Percentiles rank a stretch among this genome's conserved stretches.
Evolutionary conservation across 352 stramenopile genomes (phyloP).

Genomic region (Globisporangium alternatum): DNA sequence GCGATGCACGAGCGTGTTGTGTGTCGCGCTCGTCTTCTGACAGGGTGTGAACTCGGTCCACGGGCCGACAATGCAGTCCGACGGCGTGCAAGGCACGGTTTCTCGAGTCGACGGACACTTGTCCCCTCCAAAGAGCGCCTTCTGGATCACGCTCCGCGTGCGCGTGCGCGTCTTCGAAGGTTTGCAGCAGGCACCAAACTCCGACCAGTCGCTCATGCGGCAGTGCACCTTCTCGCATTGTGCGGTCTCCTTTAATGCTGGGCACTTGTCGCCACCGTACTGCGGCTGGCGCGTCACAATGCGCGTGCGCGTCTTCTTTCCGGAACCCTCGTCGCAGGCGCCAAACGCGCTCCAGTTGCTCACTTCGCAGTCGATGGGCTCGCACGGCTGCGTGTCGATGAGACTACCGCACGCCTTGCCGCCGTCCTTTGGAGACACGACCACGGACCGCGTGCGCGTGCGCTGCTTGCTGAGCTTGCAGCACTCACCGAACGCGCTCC

Average conservation of each 20-base stretch:
- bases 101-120: conserved; percentile 37
- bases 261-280: conserved; percentile 43
- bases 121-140: conserved; percentile 30
- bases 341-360: conserved; percentile 49
- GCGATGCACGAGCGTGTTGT: conserved; percentile 21
- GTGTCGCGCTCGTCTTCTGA: conserved; percentile 10
- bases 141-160: conserved; percentile 31
- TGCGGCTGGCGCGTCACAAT: conserved; percentile 22
- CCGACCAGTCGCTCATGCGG: conserved; percentile 35
- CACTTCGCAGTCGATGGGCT: conserved; percentile 42
- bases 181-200: conserved; percentile 36
- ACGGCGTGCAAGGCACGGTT: conserved; percentile 25
- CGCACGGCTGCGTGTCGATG: conserved; percentile 32
- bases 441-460: conserved; percentile 41
- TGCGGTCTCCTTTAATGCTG: conserved; percentile 28
- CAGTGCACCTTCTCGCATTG: conserved; percentile 49
- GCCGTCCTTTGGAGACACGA: conserved; percentile 42
- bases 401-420: conserved; percentile 41
- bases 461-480: conserved; percentile 31
- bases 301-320: conserved; percentile 37
- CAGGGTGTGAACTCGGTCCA: conserved; percentile 59
- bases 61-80: conserved; percentile 42
- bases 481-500: conserved; percentile 42
- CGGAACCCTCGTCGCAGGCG: conserved; percentile 32
- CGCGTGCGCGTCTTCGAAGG: conserved; percentile 36